phyloP scores from a whole-genome alignment of 768 basidiomycete genomes.

The Trametes maxima region DNA sequence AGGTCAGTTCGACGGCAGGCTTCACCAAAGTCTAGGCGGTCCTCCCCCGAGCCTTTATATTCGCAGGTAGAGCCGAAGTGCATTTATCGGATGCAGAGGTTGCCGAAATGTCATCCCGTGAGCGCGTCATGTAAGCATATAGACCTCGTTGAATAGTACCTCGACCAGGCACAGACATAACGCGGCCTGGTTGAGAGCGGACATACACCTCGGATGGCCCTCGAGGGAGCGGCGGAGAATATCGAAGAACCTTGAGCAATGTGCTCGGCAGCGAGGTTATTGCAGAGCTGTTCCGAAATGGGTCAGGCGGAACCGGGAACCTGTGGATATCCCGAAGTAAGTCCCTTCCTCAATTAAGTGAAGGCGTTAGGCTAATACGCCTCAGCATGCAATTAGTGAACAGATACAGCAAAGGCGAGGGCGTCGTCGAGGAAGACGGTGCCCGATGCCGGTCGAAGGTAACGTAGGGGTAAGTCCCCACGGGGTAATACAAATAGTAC shows the following conservation, averaged over 20 bases:
- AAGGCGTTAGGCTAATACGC: background rate
- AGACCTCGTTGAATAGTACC: background rate
- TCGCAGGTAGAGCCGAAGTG: background rate
- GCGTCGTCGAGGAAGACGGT: background rate
- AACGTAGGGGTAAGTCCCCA: background rate
- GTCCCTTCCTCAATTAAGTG: slow-evolving; percentile 2
- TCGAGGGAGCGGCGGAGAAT: slow-evolving; percentile 12
- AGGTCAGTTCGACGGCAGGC: background rate
- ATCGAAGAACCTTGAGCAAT: background rate
- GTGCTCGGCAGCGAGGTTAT: slow-evolving; percentile 19
- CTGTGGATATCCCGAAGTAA: slow-evolving; percentile 8
- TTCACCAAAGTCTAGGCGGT: slow-evolving; percentile 2
- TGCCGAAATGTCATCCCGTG: slow-evolving; percentile 14
- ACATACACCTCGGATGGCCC: background rate
- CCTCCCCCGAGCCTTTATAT: slow-evolving; percentile 8
- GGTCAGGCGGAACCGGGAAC: slow-evolving; percentile 16
- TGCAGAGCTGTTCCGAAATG: slow-evolving; percentile 21
- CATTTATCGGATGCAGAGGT: background rate
- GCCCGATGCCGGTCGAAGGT: background rate
- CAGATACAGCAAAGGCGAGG: too few relatives aligned
- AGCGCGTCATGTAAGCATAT: background rate
- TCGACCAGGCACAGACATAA: slow-evolving; percentile 3
- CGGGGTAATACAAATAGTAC: slow-evolving; percentile 4
- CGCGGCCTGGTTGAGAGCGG: background rate
- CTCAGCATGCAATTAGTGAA: background rate